These are phyloP conservation scores for Leptographium galeiforme DNA, from an alignment of 2,329 filamentous ascomycete genomes.

Conservation along the genomic window DNA sequence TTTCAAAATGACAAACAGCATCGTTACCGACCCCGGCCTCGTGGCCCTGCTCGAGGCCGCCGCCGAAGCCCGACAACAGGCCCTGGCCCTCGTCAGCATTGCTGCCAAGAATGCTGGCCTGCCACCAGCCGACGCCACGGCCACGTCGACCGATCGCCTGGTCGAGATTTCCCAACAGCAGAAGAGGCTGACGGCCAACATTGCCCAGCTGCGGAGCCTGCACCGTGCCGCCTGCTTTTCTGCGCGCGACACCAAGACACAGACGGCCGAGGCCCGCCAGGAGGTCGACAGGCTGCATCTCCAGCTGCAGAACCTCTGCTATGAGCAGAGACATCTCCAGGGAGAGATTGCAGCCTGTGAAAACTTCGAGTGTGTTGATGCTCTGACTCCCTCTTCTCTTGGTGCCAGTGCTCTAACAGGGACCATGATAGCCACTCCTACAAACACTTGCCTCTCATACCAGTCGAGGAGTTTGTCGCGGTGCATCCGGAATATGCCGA, in stretches of 20 bases:
- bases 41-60: conserved; percentile 58
- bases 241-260: conserved; percentile 72
- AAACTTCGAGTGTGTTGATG: conserved; percentile 61
- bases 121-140: conserved; percentile 19
- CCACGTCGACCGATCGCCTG: conserved; percentile 21
- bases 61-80: conserved; percentile 59
- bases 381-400: background rate
- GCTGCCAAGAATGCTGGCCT: conserved; percentile 20
- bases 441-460: conserved; percentile 70
- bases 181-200: conserved; percentile 64
- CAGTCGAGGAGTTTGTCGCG: conserved; percentile 66
- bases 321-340: conserved; percentile 82
- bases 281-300: conserved; percentile 87
- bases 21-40: conserved; percentile 53
- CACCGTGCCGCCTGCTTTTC: conserved; percentile 72
- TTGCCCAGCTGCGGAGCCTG: conserved; percentile 67
- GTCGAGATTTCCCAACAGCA: conserved; percentile 59
- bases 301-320: conserved; percentile 89
- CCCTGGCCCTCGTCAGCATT: conserved; percentile 48
- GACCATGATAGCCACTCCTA: conserved; percentile 59
- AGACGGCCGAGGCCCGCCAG: conserved; percentile 74
- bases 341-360: conserved; percentile 87
- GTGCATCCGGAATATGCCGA: conserved; percentile 62
- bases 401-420: background rate
- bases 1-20: conserved; percentile 22